Base-by-base conservation (phyloP, 306 rosid genomes). In the Luffa acutangula region DNA sequence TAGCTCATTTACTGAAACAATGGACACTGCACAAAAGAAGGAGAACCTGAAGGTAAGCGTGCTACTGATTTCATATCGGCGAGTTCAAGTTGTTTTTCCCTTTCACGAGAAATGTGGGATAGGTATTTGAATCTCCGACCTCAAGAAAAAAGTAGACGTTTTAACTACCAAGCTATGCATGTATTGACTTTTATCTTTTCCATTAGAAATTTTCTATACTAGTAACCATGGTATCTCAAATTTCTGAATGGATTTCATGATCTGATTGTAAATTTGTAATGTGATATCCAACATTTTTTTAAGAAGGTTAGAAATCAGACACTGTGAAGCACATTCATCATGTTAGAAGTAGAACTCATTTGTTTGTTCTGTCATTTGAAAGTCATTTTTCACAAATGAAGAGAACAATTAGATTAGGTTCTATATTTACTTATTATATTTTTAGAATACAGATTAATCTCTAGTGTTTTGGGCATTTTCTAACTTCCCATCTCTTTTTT, bases 11-110 rank as follows among this genome's bases (percentile, higher is more conserved):
- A 54, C 51, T 94, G 34, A 82, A 34, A 70, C 85, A 81, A 71
- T 93, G 97, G 98, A 91, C 59, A 78, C 20, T 1, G 18, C 42
- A 9, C 11, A 86, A 45, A 60, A 78, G 67, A 75, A 85, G 15
- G 75, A 85, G 6, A 71, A 56, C 62, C 39, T 86, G 87, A 87
- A 80, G 84, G 79, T 71, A 74, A 14, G 63, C 42, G 18, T n/a
- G n/a, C 58, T 46, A 45, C 41, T 42, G 12, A 71, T 43, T 48
- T n/a, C 54, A 41, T 67, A 43, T 43, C 46, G 33, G 8, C 0
- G 7, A 25, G 25, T 7, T 14, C 15, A n/a, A n/a, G n/a, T n/a
- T n/a, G n/a, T 17, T 34, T 64, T 6, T 4, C 7, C 8, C 12
- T 60, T 57, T 7, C 3, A 20, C 33, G 3, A 11, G 4, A 0